Evolutionary conservation across 306 rosid genomes (phyloP), one percentile per base, ranked within the genome.

Genomic region (Phaseolus lunatus): DNA sequence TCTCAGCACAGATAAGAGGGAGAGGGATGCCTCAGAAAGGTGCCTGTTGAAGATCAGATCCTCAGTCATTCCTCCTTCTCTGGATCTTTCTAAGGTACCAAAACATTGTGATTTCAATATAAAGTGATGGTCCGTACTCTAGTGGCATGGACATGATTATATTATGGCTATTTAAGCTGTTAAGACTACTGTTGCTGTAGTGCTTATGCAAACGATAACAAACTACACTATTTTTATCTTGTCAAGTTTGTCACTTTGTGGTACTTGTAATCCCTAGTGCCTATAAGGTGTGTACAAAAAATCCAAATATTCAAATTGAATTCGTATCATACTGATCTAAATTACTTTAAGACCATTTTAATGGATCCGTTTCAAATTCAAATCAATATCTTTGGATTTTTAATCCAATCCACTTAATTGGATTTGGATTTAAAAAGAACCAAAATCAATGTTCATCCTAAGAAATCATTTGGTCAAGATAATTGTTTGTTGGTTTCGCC

Each of bases 21-120:
- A 90, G 84, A 87, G 93, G 87, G 89, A 90, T 85, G 89, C 92
- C 73, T 84, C 94, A 16, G 97, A 94, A 72, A 88, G 97, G 88
- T 90, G 93, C 79, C 67, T 91, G 45, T 78, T 90, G 88, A 88
- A 90, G 90, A 87, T 84, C 56, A 85, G 77, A 75, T 84, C 88
- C 59, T 84, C 70, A 52, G 83, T 94, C 67, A 59, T 91, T 83
- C 97, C 96, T 82, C 96, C 94, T 71, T 82, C 96, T 27, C 57
- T 63, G 26, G 84, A 82, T 69, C 93, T 94, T 29, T 91, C 94
- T 69, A 91, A 91, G 94, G 97, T 90, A 78, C 74, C 45, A 29
- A 70, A 52, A 64, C 45, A 31, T 35, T 62, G 14, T 67, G 14
- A 14, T 33, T 43, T 85, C 31, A 67, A 59, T 69, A 47, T 19